A percentile compares a stretch with the other conserved stretches of the same genome.
Evolutionary conservation across 2,329 filamentous ascomycete genomes (phyloP).

Genomic region (Biscogniauxia marginata): DNA sequence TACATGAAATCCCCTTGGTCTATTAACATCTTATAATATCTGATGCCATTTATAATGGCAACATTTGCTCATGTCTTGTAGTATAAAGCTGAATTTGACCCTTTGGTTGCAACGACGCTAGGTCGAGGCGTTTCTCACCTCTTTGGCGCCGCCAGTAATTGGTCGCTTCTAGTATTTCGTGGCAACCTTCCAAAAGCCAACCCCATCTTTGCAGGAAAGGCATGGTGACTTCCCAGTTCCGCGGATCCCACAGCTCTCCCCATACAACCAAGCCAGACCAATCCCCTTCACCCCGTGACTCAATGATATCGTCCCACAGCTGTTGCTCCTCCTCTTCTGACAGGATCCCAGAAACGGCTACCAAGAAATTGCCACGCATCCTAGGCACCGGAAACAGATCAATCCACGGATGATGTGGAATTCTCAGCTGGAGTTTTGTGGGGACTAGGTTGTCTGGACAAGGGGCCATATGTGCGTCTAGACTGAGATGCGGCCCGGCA

Average conservation of each 20-base stretch:
- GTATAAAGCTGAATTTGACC: neutral
- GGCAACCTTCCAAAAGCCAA: neutral
- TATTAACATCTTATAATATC: no score
- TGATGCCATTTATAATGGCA: no score
- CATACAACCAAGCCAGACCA: constrained; percentile 7
- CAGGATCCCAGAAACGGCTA: neutral
- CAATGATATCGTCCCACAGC: constrained; percentile 7
- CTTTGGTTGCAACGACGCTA: neutral
- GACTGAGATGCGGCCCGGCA: no score
- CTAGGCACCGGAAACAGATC: constrained; percentile 9
- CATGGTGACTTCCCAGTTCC: neutral
- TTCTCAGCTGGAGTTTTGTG: constrained; percentile 4
- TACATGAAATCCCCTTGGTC: no score
- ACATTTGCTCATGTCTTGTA: neutral
- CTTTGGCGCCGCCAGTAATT: neutral
- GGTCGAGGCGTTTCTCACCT: neutral
- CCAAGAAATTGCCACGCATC: constrained; percentile 9
- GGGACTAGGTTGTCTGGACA: neutral
- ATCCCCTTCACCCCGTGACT: constrained; percentile 1
- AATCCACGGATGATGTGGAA: constrained; percentile 9
- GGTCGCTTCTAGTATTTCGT: neutral
- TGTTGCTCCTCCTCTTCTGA: constrained; percentile 5
- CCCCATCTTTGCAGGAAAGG: neutral
- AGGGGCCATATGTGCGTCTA: no score
- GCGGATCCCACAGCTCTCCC: constrained; percentile 2